Percentiles rank a stretch among this genome's conserved stretches.
Conservation (phyloP, 1,139 yeast genomes). For the Sugiyamaella grinbergsii region DNA sequence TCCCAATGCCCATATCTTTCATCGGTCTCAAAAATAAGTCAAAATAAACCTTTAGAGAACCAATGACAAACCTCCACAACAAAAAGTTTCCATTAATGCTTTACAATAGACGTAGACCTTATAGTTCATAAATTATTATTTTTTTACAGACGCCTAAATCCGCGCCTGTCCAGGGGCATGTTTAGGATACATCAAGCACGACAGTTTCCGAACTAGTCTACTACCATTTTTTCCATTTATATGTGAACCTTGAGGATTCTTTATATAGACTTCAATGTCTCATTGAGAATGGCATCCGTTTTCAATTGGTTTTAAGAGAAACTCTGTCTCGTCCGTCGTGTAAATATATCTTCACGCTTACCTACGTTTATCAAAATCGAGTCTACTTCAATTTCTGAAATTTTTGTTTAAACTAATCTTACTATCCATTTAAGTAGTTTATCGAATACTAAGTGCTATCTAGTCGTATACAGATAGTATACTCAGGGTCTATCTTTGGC, state of each 20-base stretch:
- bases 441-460: background rate
- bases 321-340: slow-evolving; percentile 9
- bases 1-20: no score
- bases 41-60: no score
- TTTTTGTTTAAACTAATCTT: background rate
- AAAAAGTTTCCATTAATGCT: no score
- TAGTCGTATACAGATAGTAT: background rate
- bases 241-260: slow-evolving; percentile 5
- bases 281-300: slow-evolving; percentile 3
- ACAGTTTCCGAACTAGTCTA: slow-evolving; percentile 1
- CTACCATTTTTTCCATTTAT: background rate
- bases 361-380: slow-evolving; percentile 1
- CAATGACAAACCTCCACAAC: no score
- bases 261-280: slow-evolving; percentile 19
- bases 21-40: no score
- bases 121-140: slow-evolving; percentile 10
- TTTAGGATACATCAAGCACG: slow-evolving; percentile 4
- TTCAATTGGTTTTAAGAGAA: slow-evolving; percentile 7
- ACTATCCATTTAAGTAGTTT: background rate
- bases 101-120: no score
- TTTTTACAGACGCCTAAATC: background rate
- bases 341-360: slow-evolving; percentile 6
- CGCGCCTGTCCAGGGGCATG: slow-evolving; percentile 3
- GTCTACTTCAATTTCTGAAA: background rate
- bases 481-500: no score